Base-by-base conservation (phyloP, 441 rosid genomes). In the Isatis lusitanica region DNA sequence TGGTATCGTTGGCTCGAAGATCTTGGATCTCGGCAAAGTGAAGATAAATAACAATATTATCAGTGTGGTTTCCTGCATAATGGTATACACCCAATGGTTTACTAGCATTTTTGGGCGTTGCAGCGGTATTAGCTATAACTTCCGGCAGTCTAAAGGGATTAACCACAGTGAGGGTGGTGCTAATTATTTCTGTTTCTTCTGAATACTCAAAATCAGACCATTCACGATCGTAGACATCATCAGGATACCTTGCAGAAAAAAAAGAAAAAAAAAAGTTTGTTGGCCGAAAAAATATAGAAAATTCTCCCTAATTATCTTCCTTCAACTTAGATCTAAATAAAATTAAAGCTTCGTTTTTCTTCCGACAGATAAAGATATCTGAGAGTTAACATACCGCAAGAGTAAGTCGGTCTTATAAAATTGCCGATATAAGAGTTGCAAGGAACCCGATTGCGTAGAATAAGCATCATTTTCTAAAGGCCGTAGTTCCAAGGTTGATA, bases 401-500 rank as follows among this genome's bases (percentile, higher is more conserved):
- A 5, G 3, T 47, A 3, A 1, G 24, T 4, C 30, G 1, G 0
- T 6, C 78, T 83, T 7, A 82, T 6, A 35, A 1, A 80, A 78
- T 0, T 9, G 0, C 16, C 74, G 46, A 9, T 0, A 0, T 8
- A n/a, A n/a, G n/a, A n/a, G 50, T 2, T 66, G 15, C 21, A 85
- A 66, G 1, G 86, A 76, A 12, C 79, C 83, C 2, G 64, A 42
- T 13, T 53, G 33, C 6, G 84, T 77, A 0, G 2, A 3, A 17
- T 84, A 87, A 2, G 55, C 8, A 4, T 10, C 7, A 46, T 39
- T 73, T 21, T 38, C 38, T 48, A 87, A 11, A 16, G 48, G 80
- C 63, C 88, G 76, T 3, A 82, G 39, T 28, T 88, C 87, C 16
- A 86, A 39, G 4, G 73, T 74, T n/a, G 92, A 85, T 70, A 86